These are phyloP conservation scores for Emydomyces testavorans DNA, from an alignment of 2,329 filamentous ascomycete species.

Conservation along the genomic window DNA sequence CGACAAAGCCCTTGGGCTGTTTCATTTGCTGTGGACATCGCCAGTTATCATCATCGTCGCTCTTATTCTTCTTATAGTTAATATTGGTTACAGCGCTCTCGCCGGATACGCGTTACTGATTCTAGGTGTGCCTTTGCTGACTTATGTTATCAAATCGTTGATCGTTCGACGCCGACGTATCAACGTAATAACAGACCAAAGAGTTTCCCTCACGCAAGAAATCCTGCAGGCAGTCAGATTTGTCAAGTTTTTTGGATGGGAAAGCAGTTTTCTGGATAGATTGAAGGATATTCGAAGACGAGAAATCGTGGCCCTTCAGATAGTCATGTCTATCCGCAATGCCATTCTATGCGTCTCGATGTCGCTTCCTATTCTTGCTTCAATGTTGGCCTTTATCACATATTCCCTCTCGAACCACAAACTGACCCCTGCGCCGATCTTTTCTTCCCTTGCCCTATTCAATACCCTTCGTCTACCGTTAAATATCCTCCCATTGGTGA, in stretches of 20 bases:
- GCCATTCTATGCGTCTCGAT: constrained; percentile 73
- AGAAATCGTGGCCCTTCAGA: constrained; percentile 75
- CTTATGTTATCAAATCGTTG: constrained; percentile 62
- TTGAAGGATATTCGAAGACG: constrained; percentile 60
- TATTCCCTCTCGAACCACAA: constrained; percentile 52
- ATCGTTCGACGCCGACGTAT: constrained; percentile 65
- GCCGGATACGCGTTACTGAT: constrained; percentile 76
- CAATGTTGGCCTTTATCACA: constrained; percentile 89
- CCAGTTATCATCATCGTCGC: constrained; percentile 70
- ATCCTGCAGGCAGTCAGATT: constrained; percentile 84
- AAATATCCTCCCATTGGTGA: constrained; percentile 75
- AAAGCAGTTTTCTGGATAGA: constrained; percentile 69
- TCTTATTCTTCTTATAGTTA: constrained; percentile 67
- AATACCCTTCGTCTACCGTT: constrained; percentile 83
- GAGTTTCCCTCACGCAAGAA: constrained; percentile 83
- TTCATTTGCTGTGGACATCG: constrained; percentile 84
- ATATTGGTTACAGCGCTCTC: constrained; percentile 79
- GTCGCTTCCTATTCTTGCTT: constrained; percentile 80
- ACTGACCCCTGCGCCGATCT: constrained; percentile 65
- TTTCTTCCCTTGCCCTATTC: constrained; percentile 89
- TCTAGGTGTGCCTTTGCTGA: constrained; percentile 65
- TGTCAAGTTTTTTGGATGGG: constrained; percentile 96
- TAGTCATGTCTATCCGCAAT: constrained; percentile 71
- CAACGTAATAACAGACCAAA: constrained; percentile 88
- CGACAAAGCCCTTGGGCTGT: constrained; percentile 75